Evolutionary conservation across 495 filamentous ascomycete genomes (phyloP), one percentile per base, ranked within the genome.

Genomic region (Hypoxylon fragiforme): DNA sequence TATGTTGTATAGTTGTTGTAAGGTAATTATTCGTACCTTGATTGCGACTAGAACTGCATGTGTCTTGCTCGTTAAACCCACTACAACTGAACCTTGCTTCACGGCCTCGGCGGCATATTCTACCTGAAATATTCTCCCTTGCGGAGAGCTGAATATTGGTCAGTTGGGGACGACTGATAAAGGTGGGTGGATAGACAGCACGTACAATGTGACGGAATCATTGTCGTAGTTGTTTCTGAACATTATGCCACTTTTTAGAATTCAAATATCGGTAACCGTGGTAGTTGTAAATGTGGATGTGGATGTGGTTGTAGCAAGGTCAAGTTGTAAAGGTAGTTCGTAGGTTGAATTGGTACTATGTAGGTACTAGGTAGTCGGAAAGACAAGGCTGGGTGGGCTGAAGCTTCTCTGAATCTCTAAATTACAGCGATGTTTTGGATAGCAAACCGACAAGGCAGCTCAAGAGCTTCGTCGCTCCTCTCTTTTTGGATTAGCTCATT

Each of bases 161-260:
- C 30, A 51, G 34, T 57, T 42, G 45, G 42, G 40, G 45, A 38
- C 47, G 62, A 63, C 54, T 66, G 50, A 48, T 34, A 39, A 50
- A 54, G 36, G 13, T 44, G 50, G 44, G 41, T 34, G 44, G 36
- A 15, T 19, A 39, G n/a, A 24, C 28, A 45, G 54, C 61, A 73
- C 82, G 76, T 82, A 97, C 92, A 97, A 98, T 77, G 94, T 98
- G 74, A 98, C 92, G 26, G 91, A 92, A 78, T 98, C 94, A 83
- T 97, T 98, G 77, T 98, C 94, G 81, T 98, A 98, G 76, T 97
- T 97, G 79, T 98, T 98, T 76, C 94, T 84, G 80, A 98, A 98
- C 94, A 98, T 98, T 53, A 68, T 85, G 76, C 50, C 42, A 39
- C 20, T 59, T 44, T 60, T 40, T 43, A 50, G 50, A 50, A 37